Evolutionary conservation across 2,329 filamentous ascomycete genomes (phyloP), one percentile per base, ranked within the genome.

Genomic region (Fonsecaea monophora): DNA sequence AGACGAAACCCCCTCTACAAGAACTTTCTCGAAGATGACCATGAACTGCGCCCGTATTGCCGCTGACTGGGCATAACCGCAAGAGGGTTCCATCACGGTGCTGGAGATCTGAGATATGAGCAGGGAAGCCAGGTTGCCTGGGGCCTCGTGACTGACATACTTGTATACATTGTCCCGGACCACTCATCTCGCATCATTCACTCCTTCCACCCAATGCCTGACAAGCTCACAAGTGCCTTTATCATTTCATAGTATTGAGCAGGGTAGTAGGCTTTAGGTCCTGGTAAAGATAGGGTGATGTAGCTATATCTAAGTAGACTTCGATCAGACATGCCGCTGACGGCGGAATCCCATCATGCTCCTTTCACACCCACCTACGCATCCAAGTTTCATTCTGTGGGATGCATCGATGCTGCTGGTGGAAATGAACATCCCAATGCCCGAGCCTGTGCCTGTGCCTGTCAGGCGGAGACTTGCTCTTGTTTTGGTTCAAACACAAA

Each of bases 231-330:
- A 30, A 25, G 9, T 25, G 45, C 10, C 10, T 12, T 18, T 50
- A 25, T 12, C 18, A 30, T 25, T 30, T 30, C 45, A 50, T 50
- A 12, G 21, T 50, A 50, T 50, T 50, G 45, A 50, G 45, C 45
- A 50, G 30, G 30, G 45, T 50, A 30, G 18, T 30, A 13, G 45
- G 45, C 21, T 25, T 50, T 50, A 60, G 18, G 25, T 35, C 18
- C 32, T 25, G 10, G 30, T 42, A 55, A 35, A 53, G 45, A 53
- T 61, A 61, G 53, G 45, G 37, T 18, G 45, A 61, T 48, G 50
- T 50, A 40, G 59, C 59, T 61, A 61, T 5, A 61, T 61, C 59
- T 61, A 61, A 32, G 21, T 54, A 54, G 45, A 30, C 45, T 2
- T 50, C 45, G 18, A 30, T 50, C 45, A 50, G 45, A 50, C 53